Evolutionary conservation across 2,329 filamentous ascomycete genomes (phyloP).

Genomic region (Pezicula neosporulosa): DNA sequence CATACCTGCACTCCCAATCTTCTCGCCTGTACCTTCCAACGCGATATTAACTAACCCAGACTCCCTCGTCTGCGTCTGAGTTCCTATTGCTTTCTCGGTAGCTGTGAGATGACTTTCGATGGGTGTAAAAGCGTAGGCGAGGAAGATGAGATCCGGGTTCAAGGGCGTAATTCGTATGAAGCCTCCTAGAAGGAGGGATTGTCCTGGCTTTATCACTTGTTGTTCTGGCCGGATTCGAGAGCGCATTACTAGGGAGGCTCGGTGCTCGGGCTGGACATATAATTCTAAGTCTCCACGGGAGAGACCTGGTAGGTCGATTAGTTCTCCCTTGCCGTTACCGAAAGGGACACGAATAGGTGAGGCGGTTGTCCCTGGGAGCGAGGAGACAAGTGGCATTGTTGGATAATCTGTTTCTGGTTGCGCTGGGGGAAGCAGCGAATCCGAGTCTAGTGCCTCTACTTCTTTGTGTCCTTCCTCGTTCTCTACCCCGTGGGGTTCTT

Average conservation of each 20-base stretch:
- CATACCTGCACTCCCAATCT: conserved; percentile 66
- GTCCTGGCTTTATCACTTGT: conserved; percentile 66
- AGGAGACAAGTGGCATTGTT: conserved; percentile 80
- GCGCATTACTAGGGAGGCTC: conserved; percentile 73
- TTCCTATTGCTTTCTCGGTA: conserved; percentile 73
- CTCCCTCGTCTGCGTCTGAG: conserved; percentile 62
- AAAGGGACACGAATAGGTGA: conserved; percentile 93
- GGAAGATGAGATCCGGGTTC: conserved; percentile 59
- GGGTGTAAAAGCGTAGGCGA: conserved; percentile 86
- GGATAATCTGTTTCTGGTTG: conserved; percentile 74
- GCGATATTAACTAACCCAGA: conserved; percentile 62
- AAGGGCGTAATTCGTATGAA: conserved; percentile 83
- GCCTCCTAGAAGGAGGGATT: conserved; percentile 81
- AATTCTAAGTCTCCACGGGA: conserved; percentile 69
- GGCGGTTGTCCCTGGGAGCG: conserved; percentile 88
- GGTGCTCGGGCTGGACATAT: conserved; percentile 65
- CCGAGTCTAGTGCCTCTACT: conserved; percentile 15
- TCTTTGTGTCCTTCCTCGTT: conserved; percentile 9
- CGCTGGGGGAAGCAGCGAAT: conserved; percentile 69
- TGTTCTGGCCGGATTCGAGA: conserved; percentile 71
- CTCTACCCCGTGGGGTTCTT: not conserved
- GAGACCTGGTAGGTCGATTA: conserved; percentile 89
- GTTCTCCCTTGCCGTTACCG: conserved; percentile 78
- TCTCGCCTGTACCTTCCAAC: conserved; percentile 50
- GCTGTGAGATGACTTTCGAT: conserved; percentile 72